phyloP scores from a whole-genome alignment of 1,284 basidiomycete species.

The Pseudozyma pruni region DNA sequence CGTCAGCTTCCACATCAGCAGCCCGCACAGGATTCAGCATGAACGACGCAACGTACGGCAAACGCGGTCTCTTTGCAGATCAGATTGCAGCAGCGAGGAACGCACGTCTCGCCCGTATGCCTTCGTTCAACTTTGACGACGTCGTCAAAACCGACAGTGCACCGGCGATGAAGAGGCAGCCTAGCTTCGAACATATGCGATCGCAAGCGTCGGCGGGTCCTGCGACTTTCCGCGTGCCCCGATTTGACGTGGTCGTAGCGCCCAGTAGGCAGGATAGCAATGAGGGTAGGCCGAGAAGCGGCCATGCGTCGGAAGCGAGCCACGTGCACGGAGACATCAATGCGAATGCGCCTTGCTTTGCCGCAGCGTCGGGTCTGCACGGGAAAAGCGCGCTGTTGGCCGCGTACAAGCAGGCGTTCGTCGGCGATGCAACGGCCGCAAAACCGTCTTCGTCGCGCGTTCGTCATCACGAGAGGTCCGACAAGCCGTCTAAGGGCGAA shows the following conservation, averaged over 20 bases:
- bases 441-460: slow-evolving; percentile 10
- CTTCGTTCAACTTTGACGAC: slow-evolving; percentile 31
- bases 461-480: slow-evolving; percentile 13
- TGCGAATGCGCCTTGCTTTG: slow-evolving; percentile 17
- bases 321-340: slow-evolving; percentile 17
- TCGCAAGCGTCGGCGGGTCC: not conserved
- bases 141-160: slow-evolving; percentile 3
- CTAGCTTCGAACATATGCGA: slow-evolving; percentile 29
- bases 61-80: slow-evolving; percentile 35
- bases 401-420: slow-evolving; percentile 44
- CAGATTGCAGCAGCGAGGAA: slow-evolving; percentile 38
- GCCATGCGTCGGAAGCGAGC: not conserved
- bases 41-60: slow-evolving; percentile 33
- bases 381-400: slow-evolving; percentile 33
- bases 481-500: slow-evolving; percentile 16
- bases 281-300: slow-evolving; percentile 7
- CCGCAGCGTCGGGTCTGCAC: slow-evolving; percentile 23
- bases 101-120: slow-evolving; percentile 31
- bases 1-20: not conserved
- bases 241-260: slow-evolving; percentile 25
- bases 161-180: slow-evolving; percentile 14
- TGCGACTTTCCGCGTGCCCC: slow-evolving; percentile 14
- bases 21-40: slow-evolving; percentile 11
- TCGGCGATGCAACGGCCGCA: not conserved
- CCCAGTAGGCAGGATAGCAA: not conserved